Base-by-base conservation (phyloP, 768 basidiomycete genomes). In the Amylocystis lapponica region DNA sequence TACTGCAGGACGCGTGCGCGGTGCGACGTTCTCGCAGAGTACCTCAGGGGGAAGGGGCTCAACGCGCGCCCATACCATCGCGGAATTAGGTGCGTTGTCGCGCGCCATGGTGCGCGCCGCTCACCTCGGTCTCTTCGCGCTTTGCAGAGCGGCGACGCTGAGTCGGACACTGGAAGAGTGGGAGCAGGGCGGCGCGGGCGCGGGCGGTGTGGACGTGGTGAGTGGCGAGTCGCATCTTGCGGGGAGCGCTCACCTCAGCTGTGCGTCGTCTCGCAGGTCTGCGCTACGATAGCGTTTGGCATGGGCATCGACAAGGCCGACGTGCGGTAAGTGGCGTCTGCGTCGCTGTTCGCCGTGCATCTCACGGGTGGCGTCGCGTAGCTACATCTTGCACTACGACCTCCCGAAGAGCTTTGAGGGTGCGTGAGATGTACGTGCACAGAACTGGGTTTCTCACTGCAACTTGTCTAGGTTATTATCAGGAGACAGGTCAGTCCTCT, bases 291-390 rank as follows among this genome's bases (percentile, higher is more conserved):
- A 38, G 88, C 88, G 4, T 92, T 91, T 52, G 89, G 89, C 2
- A 79, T 90, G 66, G 88, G 88, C 2, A 90, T 92, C 34, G 87
- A 92, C 58, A 91, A 90, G 64, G 67, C 75, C 16, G 81, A 88
- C 48, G 85, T 87, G 40, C 72, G 84, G 79, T 79, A 56, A 17
- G 62, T 32, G 20, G n/a, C n/a, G n/a, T n/a, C n/a, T n/a, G n/a
- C n/a, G n/a, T n/a, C n/a, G 38, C 5, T 25, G 27, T 23, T 36
- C 4, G 19, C 17, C 8, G 20, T 22, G 10, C 14, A 10, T 27
- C 29, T 13, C 23, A 1, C 17, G 22, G 16, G 16, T 5, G 12
- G 22, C 22, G 16, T 17, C 29, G n/a, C 31, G 36, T 25, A 71
- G 86, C 27, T 90, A 87, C 52, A 76, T 89, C 32, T 79, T 91